phyloP scores from a whole-genome alignment of 345 rosid genomes.

The Arabis alpina region DNA sequence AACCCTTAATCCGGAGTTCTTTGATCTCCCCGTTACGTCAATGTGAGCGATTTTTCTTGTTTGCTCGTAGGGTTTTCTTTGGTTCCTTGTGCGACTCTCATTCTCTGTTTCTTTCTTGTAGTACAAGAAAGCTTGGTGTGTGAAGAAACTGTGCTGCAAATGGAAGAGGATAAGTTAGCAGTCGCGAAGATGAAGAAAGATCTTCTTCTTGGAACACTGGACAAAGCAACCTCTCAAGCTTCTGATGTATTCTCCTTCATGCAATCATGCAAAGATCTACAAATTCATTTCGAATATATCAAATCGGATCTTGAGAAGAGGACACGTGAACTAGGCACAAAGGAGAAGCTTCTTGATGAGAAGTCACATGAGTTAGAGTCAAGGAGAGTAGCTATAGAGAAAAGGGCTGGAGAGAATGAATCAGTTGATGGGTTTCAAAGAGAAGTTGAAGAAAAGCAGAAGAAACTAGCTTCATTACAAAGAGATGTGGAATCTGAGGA shows the following conservation, averaged over 20 bases:
- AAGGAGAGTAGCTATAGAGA: not conserved
- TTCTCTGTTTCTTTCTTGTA: constrained; percentile 6
- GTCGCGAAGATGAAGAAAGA: constrained; percentile 12
- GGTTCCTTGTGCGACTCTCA: constrained; percentile 1
- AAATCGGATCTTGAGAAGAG: constrained; percentile 21
- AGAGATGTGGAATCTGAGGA: not conserved
- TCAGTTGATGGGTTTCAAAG: not conserved
- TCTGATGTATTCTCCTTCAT: constrained; percentile 15
- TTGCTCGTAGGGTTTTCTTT: not conserved
- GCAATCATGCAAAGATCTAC: not conserved
- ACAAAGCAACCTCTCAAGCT: constrained; percentile 8
- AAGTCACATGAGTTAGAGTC: not conserved
- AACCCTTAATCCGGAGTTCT: not conserved
- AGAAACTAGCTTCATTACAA: not conserved
- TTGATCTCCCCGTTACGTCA: not conserved
- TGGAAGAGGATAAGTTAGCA: not conserved
- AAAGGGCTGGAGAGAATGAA: constrained; percentile 4
- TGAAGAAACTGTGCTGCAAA: constrained; percentile 11
- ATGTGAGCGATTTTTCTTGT: constrained; percentile 2
- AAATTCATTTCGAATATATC: not conserved
- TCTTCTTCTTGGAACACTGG: constrained; percentile 5
- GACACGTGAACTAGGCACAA: not conserved
- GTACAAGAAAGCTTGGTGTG: constrained; percentile 10
- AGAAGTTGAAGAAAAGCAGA: not conserved
- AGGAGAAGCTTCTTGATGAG: constrained; percentile 11